Percentiles rank a stretch among this genome's conserved stretches.
Evolutionary conservation across 1,284 basidiomycete genomes (phyloP).

Genomic region (Ceratorhiza oryzae-sativae): DNA sequence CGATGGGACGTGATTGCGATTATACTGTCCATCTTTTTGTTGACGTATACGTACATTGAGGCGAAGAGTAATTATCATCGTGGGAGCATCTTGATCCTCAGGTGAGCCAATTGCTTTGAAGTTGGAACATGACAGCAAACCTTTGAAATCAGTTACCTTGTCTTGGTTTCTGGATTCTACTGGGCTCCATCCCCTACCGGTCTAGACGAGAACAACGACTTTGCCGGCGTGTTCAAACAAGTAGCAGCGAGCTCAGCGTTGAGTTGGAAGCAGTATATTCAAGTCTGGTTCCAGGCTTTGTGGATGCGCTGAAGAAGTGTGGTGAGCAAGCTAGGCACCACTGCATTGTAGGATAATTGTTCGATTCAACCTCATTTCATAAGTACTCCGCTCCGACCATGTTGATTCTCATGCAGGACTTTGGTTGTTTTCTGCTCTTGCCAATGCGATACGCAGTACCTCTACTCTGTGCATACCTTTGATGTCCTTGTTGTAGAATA

Average conservation of each 20-base stretch:
- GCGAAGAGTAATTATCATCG: constrained; percentile 97
- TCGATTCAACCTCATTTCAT: neutral
- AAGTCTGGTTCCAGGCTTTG: constrained; percentile 28
- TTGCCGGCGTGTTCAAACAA: neutral
- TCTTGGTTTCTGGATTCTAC: constrained; percentile 80
- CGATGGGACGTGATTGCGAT: constrained; percentile 98
- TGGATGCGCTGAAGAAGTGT: constrained; percentile 13
- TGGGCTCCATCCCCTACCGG: constrained; percentile 59
- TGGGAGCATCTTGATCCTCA: constrained; percentile 89
- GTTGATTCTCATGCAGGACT: neutral
- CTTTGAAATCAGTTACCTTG: constrained; percentile 78
- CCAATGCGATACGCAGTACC: too few species aligned
- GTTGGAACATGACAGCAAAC: constrained; percentile 3
- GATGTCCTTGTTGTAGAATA: neutral
- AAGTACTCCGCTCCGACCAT: neutral
- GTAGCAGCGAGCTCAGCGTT: neutral
- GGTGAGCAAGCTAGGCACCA: neutral
- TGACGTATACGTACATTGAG: constrained; percentile 99
- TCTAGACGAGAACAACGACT: neutral
- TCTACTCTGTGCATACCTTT: neutral
- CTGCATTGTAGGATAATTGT: neutral
- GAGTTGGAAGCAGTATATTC: constrained; percentile 19
- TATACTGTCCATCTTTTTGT: constrained; percentile 92
- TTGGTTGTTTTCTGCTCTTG: too few species aligned
- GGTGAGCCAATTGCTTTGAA: constrained; percentile 55